Percentiles rank a stretch among this genome's conserved stretches.
Evolutionary conservation across 164 flowering plant genomes (phyloP).

Genomic region (Litsea cubeba): DNA sequence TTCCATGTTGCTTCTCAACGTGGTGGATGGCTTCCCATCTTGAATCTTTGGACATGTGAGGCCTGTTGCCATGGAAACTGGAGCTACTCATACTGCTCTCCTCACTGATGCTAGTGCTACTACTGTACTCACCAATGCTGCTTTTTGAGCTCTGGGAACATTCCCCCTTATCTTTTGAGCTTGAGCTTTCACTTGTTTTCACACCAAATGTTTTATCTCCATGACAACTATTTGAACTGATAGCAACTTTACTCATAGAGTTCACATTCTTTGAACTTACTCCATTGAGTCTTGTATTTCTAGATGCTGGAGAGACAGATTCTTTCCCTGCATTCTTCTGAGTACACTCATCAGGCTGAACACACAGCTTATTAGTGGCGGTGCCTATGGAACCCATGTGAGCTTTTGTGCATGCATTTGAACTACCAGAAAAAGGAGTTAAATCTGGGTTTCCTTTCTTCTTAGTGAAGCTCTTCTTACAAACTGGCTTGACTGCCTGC

Average conservation of each 20-base stretch:
- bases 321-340: conserved; percentile 20
- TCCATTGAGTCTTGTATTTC: conserved; percentile 17
- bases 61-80: conserved; percentile 52
- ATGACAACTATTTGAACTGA: conserved; percentile 20
- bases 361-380: conserved; percentile 18
- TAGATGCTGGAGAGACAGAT: conserved; percentile 26
- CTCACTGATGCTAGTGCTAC: conserved; percentile 66
- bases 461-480: conserved; percentile 32
- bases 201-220: conserved; percentile 18
- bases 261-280: conserved; percentile 13
- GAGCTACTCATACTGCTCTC: conserved; percentile 62
- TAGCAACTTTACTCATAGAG: conserved; percentile 5
- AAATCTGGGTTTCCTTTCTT: conserved; percentile 39
- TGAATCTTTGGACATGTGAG: conserved; percentile 85
- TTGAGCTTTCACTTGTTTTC: conserved; percentile 38
- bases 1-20: conserved; percentile 54
- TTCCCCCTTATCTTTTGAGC: conserved; percentile 57
- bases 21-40: conserved; percentile 70
- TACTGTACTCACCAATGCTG: conserved; percentile 67
- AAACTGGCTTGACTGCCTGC: conserved; percentile 25
- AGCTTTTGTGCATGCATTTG: conserved; percentile 6
- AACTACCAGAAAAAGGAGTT: conserved; percentile 21
- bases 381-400: conserved; percentile 15
- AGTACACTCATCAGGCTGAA: conserved; percentile 14
- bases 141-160: conserved; percentile 79